These are phyloP conservation scores for Schrenkiella parvula DNA, from an alignment of 345 rosid species.

Conservation along the genomic window DNA sequence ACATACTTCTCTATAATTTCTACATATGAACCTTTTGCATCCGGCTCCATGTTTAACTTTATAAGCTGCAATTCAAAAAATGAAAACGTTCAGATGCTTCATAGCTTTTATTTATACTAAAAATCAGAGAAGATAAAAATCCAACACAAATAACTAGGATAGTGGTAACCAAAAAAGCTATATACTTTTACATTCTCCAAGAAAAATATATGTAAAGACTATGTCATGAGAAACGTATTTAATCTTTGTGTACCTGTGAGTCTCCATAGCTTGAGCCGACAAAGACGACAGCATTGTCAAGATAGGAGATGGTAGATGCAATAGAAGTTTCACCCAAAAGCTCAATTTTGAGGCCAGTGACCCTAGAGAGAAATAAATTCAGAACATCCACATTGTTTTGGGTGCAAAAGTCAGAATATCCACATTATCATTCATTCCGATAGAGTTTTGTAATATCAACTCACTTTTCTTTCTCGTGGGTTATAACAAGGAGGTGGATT, in stretches of 20 bases:
- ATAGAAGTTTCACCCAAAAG: conserved; percentile 90
- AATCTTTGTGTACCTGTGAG: conserved; percentile 58
- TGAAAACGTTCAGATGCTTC: background rate
- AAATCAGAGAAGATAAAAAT: background rate
- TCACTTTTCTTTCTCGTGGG: conserved; percentile 90
- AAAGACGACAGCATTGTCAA: conserved; percentile 82
- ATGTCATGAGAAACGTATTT: background rate
- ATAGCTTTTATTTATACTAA: background rate
- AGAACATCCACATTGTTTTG: background rate
- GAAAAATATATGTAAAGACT: background rate
- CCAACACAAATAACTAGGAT: conserved; percentile 5
- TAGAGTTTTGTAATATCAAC: conserved; percentile 26
- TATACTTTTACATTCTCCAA: background rate
- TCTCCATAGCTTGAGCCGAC: conserved; percentile 97
- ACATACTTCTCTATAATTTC: conserved; percentile 84
- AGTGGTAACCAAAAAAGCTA: background rate
- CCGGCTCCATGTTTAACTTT: conserved; percentile 78
- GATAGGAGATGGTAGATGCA: conserved; percentile 88
- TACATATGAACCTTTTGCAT: conserved; percentile 85
- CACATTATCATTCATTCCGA: background rate
- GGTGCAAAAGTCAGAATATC: conserved; percentile 4
- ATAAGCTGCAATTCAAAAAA: conserved; percentile 53
- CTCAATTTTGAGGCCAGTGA: conserved; percentile 85
- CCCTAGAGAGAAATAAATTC: conserved; percentile 42
- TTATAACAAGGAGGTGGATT: conserved; percentile 81